Conservation (phyloP, 2,329 filamentous ascomycete genomes). For the Stagonosporopsis chrysanthemi region DNA sequence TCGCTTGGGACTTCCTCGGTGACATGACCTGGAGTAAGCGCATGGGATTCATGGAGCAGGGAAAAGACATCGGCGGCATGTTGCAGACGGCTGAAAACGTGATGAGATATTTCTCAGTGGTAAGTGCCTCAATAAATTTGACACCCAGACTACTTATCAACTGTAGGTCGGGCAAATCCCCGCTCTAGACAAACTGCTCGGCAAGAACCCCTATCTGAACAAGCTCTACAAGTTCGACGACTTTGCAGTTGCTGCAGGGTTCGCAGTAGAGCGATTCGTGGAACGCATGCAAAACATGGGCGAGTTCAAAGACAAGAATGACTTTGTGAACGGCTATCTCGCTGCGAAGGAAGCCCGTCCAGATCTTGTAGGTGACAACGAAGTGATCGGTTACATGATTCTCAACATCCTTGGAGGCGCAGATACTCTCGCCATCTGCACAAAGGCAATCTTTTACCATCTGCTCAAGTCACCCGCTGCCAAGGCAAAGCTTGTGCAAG, state of each 20-base stretch:
- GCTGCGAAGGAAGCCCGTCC: constrained; percentile 27
- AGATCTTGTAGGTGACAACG: constrained; percentile 37
- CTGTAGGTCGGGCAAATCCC: constrained; percentile 41
- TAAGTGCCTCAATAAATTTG: constrained; percentile 14
- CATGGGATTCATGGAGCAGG: constrained; percentile 54
- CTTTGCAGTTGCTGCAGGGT: constrained; percentile 32
- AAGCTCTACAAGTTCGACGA: constrained; percentile 34
- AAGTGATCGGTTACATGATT: constrained; percentile 44
- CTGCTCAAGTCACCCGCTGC: constrained; percentile 31
- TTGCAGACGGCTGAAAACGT: constrained; percentile 48
- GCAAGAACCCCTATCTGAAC: constrained; percentile 31
- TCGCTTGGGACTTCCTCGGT: constrained; percentile 46
- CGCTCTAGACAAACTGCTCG: constrained; percentile 35
- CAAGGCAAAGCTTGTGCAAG: constrained; percentile 30
- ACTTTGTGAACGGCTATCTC: constrained; percentile 35
- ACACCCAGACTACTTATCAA: background rate
- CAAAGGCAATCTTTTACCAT: constrained; percentile 38
- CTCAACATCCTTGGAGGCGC: constrained; percentile 45
- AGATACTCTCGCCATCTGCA: constrained; percentile 38
- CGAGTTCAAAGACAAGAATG: constrained; percentile 27
- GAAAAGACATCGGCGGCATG: constrained; percentile 49
- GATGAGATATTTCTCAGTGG: constrained; percentile 38
- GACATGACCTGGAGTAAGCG: constrained; percentile 52
- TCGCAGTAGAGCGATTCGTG: constrained; percentile 28
- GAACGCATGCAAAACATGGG: constrained; percentile 30